These are phyloP conservation scores for Wickerhamomyces pijperi DNA, from an alignment of 805 yeast genomes.

Conservation along the genomic window DNA sequence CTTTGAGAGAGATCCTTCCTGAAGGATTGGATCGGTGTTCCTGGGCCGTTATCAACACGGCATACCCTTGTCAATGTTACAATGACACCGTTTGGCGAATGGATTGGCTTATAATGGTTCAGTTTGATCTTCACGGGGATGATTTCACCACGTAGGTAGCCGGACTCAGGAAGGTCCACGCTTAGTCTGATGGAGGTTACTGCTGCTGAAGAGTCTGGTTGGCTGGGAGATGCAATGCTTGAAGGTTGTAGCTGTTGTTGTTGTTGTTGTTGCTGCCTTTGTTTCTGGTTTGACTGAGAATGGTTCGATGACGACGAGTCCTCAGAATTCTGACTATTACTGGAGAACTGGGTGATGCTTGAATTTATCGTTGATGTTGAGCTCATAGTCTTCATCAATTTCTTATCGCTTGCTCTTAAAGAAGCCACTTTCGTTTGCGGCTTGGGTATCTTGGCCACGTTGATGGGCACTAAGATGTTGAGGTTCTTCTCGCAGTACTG, in stretches of 20 bases:
- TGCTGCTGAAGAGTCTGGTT: slow-evolving; percentile 4
- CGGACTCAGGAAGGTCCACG: slow-evolving; percentile 45
- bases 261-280: background rate
- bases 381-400: slow-evolving; percentile 26
- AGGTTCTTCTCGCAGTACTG: slow-evolving; percentile 46
- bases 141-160: slow-evolving; percentile 69
- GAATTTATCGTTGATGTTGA: slow-evolving; percentile 31
- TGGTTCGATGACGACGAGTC: slow-evolving; percentile 9
- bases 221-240: background rate
- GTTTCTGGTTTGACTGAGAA: background rate
- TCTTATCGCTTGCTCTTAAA: slow-evolving; percentile 41
- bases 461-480: slow-evolving; percentile 60
- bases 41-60: slow-evolving; percentile 50
- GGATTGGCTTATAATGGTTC: slow-evolving; percentile 59
- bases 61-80: slow-evolving; percentile 75
- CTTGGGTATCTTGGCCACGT: slow-evolving; percentile 53
- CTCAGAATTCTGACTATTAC: slow-evolving; percentile 12
- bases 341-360: slow-evolving; percentile 11
- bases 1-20: slow-evolving; percentile 77
- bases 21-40: slow-evolving; percentile 41
- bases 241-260: slow-evolving; percentile 8
- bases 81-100: slow-evolving; percentile 62
- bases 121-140: slow-evolving; percentile 62
- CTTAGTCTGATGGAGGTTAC: slow-evolving; percentile 28
- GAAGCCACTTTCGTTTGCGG: slow-evolving; percentile 58